A percentile compares a stretch with the other conserved stretches of the same genome.
phyloP scores from a whole-genome alignment of 331 rosid species.

The Rosa hybrid region DNA sequence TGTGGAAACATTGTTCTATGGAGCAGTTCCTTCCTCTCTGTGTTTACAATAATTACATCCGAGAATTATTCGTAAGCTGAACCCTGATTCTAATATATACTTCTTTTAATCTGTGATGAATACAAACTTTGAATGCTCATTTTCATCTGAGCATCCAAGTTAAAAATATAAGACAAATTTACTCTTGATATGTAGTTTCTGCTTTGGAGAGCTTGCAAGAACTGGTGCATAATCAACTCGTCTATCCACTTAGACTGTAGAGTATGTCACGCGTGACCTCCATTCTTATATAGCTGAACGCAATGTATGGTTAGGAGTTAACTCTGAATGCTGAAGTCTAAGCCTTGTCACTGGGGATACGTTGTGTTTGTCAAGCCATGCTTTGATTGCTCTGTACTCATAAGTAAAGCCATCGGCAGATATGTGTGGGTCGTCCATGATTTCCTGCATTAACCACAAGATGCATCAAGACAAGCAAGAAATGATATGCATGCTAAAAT shows the following conservation, averaged over 20 bases:
- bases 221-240: neutral
- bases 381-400: constrained; percentile 81
- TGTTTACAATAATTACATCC: neutral
- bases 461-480: constrained; percentile 18
- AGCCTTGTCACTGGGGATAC: constrained; percentile 78
- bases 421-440: constrained; percentile 85
- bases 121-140: neutral
- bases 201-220: neutral
- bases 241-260: constrained; percentile 21
- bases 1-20: neutral
- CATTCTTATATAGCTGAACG: constrained; percentile 88
- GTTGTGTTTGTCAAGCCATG: constrained; percentile 76
- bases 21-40: neutral
- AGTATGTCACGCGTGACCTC: constrained; percentile 48
- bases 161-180: neutral
- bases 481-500: neutral
- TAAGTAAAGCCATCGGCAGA: constrained; percentile 91
- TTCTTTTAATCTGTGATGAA: neutral
- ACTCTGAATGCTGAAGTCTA: constrained; percentile 51
- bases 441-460: constrained; percentile 52
- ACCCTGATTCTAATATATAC: neutral
- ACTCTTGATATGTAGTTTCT: neutral
- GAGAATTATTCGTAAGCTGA: neutral
- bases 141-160: neutral
- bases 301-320: constrained; percentile 74